Base-by-base conservation (phyloP, 306 rosid genomes). In the Corylus heterophylla region DNA sequence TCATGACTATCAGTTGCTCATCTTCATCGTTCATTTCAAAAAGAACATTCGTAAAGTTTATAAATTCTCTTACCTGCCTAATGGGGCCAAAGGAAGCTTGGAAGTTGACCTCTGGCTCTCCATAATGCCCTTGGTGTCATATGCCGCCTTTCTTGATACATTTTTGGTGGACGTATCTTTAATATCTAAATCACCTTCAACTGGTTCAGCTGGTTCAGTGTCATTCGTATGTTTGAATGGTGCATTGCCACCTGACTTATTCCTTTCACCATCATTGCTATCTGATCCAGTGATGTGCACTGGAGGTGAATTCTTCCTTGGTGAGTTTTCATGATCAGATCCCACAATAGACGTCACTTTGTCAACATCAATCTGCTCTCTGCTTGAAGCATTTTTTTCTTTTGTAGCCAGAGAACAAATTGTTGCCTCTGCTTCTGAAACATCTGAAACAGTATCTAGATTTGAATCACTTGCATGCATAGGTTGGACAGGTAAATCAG, bases 61-160 rank as follows among this genome's bases (percentile, higher is more conserved):
- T 25, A 45, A 84, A 85, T 47, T 83, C 75, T 75, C 83, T 61
- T 42, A 95, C 98, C 98, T 81, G 86, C 74, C 80, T 47, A 70
- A 14, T 44, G 74, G 75, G 79, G 25, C 82, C 50, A 76, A 54
- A 78, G 89, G 86, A 87, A 54, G 70, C 75, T 79, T 83, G 63
- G 74, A 52, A 70, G 75, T 78, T 68, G 83, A 80, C 18, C 74
- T 84, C 67, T 84, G 83, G 73, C 78, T 84, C 77, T 77, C 89
- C 71, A 73, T 79, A 58, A 54, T 31, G 37, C 74, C 85, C 76
- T 79, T 42, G 25, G 49, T 79, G 79, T 84, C 80, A 44, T 54
- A 74, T 54, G 79, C 71, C 62, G 50, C 75, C 80, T 83, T 79
- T 86, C 66, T 86, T 25, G 76, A 76, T 67, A 66, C 47, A 71